phyloP scores from a whole-genome alignment of 1,139 yeast species.

The Hyphopichia buzzinii region DNA sequence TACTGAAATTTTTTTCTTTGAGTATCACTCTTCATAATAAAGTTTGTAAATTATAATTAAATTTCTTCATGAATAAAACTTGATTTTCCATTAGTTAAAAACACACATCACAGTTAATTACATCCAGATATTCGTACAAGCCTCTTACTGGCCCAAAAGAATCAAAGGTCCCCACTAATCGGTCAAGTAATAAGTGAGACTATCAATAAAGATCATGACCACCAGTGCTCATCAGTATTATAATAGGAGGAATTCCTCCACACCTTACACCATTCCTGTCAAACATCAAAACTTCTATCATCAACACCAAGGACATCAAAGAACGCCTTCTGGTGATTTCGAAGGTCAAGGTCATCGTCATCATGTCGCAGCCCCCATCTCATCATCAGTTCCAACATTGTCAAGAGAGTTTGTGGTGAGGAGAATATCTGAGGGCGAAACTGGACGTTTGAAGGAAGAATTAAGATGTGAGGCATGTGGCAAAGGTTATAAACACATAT shows the following conservation, averaged over 20 bases:
- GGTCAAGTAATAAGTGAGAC: too few species aligned
- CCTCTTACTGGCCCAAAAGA: too few species aligned
- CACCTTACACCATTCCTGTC: conserved; percentile 34
- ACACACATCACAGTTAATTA: too few species aligned
- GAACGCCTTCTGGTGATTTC: not conserved
- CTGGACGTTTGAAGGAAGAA: conserved; percentile 79
- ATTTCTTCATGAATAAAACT: too few species aligned
- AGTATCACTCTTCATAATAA: too few species aligned
- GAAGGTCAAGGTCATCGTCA: not conserved
- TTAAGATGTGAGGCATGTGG: conserved; percentile 88
- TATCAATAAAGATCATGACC: too few species aligned
- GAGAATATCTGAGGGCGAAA: conserved; percentile 81
- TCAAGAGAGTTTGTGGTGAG: conserved; percentile 77
- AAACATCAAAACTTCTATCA: conserved; percentile 22
- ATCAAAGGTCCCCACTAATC: too few species aligned
- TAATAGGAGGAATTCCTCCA: conserved; percentile 30
- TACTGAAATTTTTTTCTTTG: too few species aligned
- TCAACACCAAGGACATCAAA: conserved; percentile 5
- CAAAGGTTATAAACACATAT: conserved; percentile 82
- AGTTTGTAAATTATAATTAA: too few species aligned
- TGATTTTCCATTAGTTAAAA: too few species aligned
- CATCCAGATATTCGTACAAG: too few species aligned
- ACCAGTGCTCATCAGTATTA: conserved; percentile 30
- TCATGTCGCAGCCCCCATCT: conserved; percentile 13
- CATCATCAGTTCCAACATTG: conserved; percentile 47